Base-by-base conservation (phyloP, 768 basidiomycete genomes). In the Boletus tylopilopsis region DNA sequence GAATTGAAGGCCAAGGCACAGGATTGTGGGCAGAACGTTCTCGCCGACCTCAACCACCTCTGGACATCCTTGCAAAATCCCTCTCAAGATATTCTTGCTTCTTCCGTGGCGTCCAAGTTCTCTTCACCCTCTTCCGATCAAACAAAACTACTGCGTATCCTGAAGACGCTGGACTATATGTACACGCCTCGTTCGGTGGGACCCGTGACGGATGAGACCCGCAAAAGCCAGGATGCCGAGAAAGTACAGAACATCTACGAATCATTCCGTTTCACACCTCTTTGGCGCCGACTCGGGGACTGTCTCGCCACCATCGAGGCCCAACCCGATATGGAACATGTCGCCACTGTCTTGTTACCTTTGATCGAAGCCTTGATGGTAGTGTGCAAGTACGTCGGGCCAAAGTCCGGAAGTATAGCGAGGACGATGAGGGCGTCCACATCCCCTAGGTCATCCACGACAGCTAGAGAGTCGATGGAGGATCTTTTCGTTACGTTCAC, bases 161-260 rank as follows among this genome's bases (percentile, higher is more conserved):
- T 99, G 56, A 99, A 98, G 73, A 96, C 95, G 10, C 88, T 99
- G 62, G 96, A 98, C 65, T 95, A 94, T 67, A 94, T 96, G 83
- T 93, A 89, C 68, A 84, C 86, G 2, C 83, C 86, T 7, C 76
- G 75, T 42, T 57, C 72, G 8, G 76, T 73, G 51, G 64, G 71
- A 25, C 60, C 74, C 9, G 58, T 75, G 24, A 62, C 71, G 3
- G 58, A 69, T 36, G 68, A 72, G 22, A 62, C 68, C 19, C 58
- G 70, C 51, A 68, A 68, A 29, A 73, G 73, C 41, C 75, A 78
- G 23, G 87, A 88, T 55, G 74, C 83, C 2, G 86, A 93, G 63
- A 90, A 88, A 61, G 89, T 96, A 8, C 85, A 92, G 57, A 73
- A 73, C 18, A 93, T 97, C 49, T 98, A 95, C 64, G 87, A 90